Evolutionary conservation across 139 green algal genomes (phyloP), one percentile per base, ranked within the genome.

Genomic region (Desmodesmus armatus): DNA sequence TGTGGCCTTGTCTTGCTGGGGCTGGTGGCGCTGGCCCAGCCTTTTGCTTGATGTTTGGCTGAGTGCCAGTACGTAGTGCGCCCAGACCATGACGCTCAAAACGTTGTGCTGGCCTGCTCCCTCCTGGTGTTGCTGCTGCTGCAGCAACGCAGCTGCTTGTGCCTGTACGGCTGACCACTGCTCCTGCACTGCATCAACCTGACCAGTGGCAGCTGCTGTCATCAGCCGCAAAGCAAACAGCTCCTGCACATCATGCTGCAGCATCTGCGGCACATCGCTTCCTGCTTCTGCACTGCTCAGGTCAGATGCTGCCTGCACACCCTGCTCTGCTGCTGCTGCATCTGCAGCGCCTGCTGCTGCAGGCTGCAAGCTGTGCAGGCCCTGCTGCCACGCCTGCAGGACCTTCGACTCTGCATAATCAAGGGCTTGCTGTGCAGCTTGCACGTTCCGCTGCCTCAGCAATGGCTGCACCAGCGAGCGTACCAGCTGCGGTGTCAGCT

Each of bases 391-490:
- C 17, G 43, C 27, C 73, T 66, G 43, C 73, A 41, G 41, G 43
- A 66, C 25, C n/a, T 21, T 27, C 43, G 41, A 19, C 27, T 17
- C 41, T n/a, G 37, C 80, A 66, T 49, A 78, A 29, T 31, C 9
- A 29, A 84, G 29, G 3, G 67, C 15, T 25, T 63, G 40, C 47
- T 76, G 41, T 43, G 78, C 78, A 15, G 21, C 67, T 40, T 70
- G 60, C 13, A 84, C 62, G 29, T 75, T 29, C 2, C 80, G 67
- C 7, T 78, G 67, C 49, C 58, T 33, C 44, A 86, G 78, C 78
- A 84, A 41, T 51, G 47, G 80, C 70, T 73, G 82, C 71, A 79
- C 82, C 49, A 87, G 35, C 47, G 58, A 39, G 3, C 40, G 25
- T 40, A 87, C 33, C 40, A 70, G 40, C 11, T 74, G 19, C 5